These are phyloP conservation scores for Leccinum truebloodii DNA, from an alignment of 768 basidiomycete species.

Conservation along the genomic window DNA sequence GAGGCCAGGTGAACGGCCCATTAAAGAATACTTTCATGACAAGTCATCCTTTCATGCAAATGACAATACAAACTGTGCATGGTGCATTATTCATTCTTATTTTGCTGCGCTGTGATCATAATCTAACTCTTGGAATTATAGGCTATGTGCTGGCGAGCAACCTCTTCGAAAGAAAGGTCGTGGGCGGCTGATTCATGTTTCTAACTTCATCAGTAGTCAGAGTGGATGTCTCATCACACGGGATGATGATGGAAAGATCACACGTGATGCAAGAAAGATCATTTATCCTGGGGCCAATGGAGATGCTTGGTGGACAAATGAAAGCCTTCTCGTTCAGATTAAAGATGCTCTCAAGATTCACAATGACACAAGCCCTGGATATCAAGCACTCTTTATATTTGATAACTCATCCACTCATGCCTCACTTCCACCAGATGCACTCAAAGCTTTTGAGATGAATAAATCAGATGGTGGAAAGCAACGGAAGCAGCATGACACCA, in stretches of 20 bases:
- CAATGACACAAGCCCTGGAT: not conserved
- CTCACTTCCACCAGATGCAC: slow-evolving; percentile 17
- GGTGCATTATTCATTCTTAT: no score
- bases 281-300: not conserved
- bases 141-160: no score
- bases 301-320: not conserved
- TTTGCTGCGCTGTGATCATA: no score
- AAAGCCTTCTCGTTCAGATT: not conserved
- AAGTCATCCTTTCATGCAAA: no score
- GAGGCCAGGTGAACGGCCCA: no score
- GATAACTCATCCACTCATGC: not conserved
- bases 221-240: not conserved
- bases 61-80: no score
- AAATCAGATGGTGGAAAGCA: slow-evolving; percentile 24
- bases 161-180: not conserved
- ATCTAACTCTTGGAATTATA: no score
- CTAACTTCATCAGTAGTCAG: not conserved
- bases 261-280: not conserved
- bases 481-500: slow-evolving; percentile 16
- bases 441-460: slow-evolving; percentile 29
- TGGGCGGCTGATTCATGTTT: not conserved
- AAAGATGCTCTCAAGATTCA: not conserved
- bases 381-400: not conserved
- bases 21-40: no score
- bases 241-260: not conserved